Conservation (phyloP, 768 basidiomycete genomes). For the Lepiota brunneoincarnata region DNA sequence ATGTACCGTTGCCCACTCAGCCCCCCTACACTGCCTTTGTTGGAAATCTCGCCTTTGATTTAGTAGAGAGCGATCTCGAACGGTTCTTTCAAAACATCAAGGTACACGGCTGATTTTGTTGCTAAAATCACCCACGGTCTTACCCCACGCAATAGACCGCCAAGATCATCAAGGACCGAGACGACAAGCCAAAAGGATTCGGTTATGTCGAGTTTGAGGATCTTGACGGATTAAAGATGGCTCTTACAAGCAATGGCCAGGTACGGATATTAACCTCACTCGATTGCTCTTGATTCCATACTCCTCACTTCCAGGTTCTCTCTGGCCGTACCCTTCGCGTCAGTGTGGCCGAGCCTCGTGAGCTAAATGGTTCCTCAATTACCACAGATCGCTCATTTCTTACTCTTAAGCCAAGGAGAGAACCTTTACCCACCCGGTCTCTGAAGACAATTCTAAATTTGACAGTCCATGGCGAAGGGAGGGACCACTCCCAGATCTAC, state of each 20-base stretch:
- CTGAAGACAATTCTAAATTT: slow-evolving; percentile 79
- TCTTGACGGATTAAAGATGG: slow-evolving; percentile 82
- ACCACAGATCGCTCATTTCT: slow-evolving; percentile 8
- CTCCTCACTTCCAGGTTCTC: slow-evolving; percentile 50
- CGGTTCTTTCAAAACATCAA: slow-evolving; percentile 71
- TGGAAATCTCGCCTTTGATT: slow-evolving; percentile 93
- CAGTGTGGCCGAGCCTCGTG: slow-evolving; percentile 95
- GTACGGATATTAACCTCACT: slow-evolving; percentile 39
- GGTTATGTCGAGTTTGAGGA: slow-evolving; percentile 96
- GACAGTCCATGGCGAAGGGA: slow-evolving; percentile 84
- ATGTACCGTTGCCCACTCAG: slow-evolving; percentile 91
- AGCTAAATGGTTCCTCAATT: slow-evolving; percentile 32
- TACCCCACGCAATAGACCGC: slow-evolving; percentile 65
- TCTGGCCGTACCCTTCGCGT: slow-evolving; percentile 82
- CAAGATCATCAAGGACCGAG: slow-evolving; percentile 91
- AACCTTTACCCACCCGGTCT: slow-evolving; percentile 27
- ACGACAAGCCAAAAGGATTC: slow-evolving; percentile 96
- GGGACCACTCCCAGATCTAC: slow-evolving; percentile 74
- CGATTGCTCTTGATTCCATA: slow-evolving; percentile 3
- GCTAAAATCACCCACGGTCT: not conserved
- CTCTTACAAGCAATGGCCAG: slow-evolving; percentile 64
- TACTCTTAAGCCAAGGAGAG: slow-evolving; percentile 69
- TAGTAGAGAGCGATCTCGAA: slow-evolving; percentile 78
- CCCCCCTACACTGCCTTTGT: slow-evolving; percentile 97
- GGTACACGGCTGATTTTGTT: slow-evolving; percentile 35